Conservation (phyloP, 2,329 filamentous ascomycete species). For the Colletotrichum plurivorum region DNA sequence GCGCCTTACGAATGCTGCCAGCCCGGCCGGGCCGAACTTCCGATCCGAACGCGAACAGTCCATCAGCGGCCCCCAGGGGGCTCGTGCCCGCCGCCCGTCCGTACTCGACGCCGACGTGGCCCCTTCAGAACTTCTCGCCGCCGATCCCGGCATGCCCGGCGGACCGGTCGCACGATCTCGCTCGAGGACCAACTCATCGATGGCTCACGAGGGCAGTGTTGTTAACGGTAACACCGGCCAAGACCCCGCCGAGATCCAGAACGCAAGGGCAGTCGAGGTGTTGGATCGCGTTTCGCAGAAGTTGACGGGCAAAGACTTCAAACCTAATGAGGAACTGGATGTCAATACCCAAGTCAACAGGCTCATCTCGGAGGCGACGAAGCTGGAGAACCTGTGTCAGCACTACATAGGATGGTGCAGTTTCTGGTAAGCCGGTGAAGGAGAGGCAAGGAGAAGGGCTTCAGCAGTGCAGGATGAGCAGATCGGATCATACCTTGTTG, state of each 20-base stretch:
- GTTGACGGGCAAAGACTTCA: slow-evolving; percentile 93
- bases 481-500: too few species aligned
- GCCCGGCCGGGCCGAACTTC: slow-evolving; percentile 78
- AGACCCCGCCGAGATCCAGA: slow-evolving; percentile 83
- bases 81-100: slow-evolving; percentile 75
- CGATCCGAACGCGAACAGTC: slow-evolving; percentile 71
- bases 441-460: not conserved
- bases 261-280: slow-evolving; percentile 92
- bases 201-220: slow-evolving; percentile 52
- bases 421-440: slow-evolving; percentile 79
- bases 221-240: slow-evolving; percentile 53
- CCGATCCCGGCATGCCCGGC: slow-evolving; percentile 54
- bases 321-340: slow-evolving; percentile 84
- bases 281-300: slow-evolving; percentile 95
- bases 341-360: slow-evolving; percentile 94
- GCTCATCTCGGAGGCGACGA: slow-evolving; percentile 94
- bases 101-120: slow-evolving; percentile 76
- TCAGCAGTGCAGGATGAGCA: not conserved
- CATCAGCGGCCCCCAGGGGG: slow-evolving; percentile 61
- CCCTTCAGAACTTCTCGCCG: slow-evolving; percentile 71
- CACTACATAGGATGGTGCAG: slow-evolving; percentile 99
- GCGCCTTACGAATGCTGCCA: slow-evolving; percentile 80
- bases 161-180: slow-evolving; percentile 65
- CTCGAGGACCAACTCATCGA: slow-evolving; percentile 73
- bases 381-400: slow-evolving; percentile 96